A percentile compares a stretch with the other conserved stretches of the same genome.
phyloP scores from a whole-genome alignment of 1,139 yeast species.

The Yamadazyma sp. region DNA sequence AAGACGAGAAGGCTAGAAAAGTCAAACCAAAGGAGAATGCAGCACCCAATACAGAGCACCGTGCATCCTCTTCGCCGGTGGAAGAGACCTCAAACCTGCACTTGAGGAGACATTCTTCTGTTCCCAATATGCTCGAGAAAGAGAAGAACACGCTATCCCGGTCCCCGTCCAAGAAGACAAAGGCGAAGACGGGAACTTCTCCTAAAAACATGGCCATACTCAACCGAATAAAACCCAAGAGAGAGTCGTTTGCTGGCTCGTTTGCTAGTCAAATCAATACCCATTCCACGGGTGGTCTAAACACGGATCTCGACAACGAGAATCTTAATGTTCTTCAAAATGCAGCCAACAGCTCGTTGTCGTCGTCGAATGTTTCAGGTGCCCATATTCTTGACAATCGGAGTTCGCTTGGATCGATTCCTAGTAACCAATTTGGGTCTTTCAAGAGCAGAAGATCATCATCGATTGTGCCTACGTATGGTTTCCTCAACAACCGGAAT shows the following conservation, averaged over 20 bases:
- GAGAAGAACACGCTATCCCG: conserved; percentile 1
- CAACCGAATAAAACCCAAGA: conserved; percentile 9
- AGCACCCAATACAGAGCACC: background rate
- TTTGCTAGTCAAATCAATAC: background rate
- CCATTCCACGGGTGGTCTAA: background rate
- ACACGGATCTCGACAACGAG: conserved; percentile 36
- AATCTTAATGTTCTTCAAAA: conserved; percentile 40
- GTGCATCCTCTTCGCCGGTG: background rate
- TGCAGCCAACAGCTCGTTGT: conserved; percentile 19
- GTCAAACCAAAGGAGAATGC: conserved; percentile 11
- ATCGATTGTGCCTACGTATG: conserved; percentile 19
- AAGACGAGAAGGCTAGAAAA: conserved; percentile 11
- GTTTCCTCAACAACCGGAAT: conserved; percentile 14
- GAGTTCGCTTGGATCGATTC: conserved; percentile 14
- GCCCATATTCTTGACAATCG: conserved; percentile 9
- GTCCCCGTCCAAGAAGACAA: conserved; percentile 8
- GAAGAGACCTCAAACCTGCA: background rate
- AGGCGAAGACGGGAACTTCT: conserved; percentile 8
- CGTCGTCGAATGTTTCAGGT: conserved; percentile 13
- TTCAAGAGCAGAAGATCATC: conserved; percentile 25
- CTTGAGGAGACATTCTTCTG: conserved; percentile 10
- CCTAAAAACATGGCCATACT: conserved; percentile 11
- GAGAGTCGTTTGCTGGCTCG: conserved; percentile 9
- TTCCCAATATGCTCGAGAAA: conserved; percentile 7
- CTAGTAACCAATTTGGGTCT: conserved; percentile 18